These are phyloP conservation scores for Xylariaceae sp. DNA, from an alignment of 2,329 filamentous ascomycete species.

Conservation along the genomic window DNA sequence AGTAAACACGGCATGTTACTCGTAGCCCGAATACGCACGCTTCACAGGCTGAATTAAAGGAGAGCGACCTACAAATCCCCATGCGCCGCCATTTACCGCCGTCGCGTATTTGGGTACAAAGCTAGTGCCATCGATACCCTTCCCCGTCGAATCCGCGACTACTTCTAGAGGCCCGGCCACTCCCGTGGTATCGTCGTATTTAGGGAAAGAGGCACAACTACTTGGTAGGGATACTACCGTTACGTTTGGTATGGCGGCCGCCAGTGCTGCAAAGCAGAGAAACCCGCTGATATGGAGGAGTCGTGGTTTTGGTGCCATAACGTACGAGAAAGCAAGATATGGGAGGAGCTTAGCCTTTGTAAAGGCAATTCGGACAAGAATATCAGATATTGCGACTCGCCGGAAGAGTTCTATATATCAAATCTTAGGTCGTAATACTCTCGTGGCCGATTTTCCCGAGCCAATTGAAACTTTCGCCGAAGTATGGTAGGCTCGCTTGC, in stretches of 20 bases:
- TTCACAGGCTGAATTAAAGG: not conserved
- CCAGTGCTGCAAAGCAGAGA: not conserved
- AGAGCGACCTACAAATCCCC: conserved; percentile 29
- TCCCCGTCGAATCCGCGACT: conserved; percentile 24
- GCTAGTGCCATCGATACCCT: conserved; percentile 21
- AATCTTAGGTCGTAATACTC: not conserved
- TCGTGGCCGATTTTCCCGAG: not conserved
- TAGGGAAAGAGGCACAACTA: conserved; percentile 24
- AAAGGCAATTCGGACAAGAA: not conserved
- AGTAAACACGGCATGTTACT: not conserved
- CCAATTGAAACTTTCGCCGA: not conserved
- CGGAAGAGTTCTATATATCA: not conserved
- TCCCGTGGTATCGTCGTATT: conserved; percentile 26
- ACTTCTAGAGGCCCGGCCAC: conserved; percentile 20
- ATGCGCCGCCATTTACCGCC: conserved; percentile 29
- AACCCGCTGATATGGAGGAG: not conserved
- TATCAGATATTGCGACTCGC: not conserved
- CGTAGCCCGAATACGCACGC: not conserved
- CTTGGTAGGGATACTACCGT: conserved; percentile 23
- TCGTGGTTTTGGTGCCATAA: not conserved
- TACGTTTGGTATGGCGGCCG: conserved; percentile 19
- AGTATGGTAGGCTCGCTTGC: no score
- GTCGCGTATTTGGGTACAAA: conserved; percentile 29
- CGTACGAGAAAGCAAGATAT: not conserved
- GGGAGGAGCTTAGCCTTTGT: not conserved